These are phyloP conservation scores for Amylocystis lapponica DNA, from an alignment of 768 basidiomycete genomes.

Conservation along the genomic window DNA sequence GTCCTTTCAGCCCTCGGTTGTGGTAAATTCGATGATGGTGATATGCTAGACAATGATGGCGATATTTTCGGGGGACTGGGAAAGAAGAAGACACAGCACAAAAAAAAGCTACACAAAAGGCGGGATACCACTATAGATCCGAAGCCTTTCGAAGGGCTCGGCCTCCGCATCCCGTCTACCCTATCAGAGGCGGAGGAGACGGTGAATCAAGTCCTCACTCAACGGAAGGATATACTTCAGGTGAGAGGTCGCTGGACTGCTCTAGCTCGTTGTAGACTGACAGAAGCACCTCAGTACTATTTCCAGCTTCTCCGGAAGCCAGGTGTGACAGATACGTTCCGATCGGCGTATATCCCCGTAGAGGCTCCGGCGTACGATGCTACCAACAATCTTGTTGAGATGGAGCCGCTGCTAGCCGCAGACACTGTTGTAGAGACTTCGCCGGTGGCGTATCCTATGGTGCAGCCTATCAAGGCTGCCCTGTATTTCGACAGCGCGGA, in stretches of 20 bases:
- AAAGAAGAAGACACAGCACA: conserved; percentile 1
- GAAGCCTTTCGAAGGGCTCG: conserved; percentile 26
- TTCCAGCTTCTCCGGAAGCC: conserved; percentile 2
- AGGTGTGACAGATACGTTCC: not conserved
- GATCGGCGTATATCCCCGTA: not conserved
- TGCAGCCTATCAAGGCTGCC: conserved; percentile 56
- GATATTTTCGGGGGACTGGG: not conserved
- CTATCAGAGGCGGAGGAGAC: conserved; percentile 13
- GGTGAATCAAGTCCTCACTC: conserved; percentile 12
- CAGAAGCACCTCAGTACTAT: conserved; percentile 6
- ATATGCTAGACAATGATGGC: not conserved
- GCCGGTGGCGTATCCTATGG: conserved; percentile 35
- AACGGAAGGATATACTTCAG: conserved; percentile 24
- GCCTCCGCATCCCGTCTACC: conserved; percentile 21
- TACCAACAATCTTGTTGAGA: not conserved
- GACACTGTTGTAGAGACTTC: conserved; percentile 4
- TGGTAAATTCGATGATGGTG: not conserved
- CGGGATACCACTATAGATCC: conserved; percentile 16
- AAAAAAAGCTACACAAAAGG: conserved; percentile 15
- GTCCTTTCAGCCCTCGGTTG: conserved; percentile 1
- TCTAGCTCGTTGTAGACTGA: not conserved
- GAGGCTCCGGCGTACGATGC: no score
- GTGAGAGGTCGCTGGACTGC: no score
- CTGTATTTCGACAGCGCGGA: conserved; percentile 53
- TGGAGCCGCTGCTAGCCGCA: not conserved